Conservation (phyloP, 129 eudicot genomes). For the Flaveria trinervia region DNA sequence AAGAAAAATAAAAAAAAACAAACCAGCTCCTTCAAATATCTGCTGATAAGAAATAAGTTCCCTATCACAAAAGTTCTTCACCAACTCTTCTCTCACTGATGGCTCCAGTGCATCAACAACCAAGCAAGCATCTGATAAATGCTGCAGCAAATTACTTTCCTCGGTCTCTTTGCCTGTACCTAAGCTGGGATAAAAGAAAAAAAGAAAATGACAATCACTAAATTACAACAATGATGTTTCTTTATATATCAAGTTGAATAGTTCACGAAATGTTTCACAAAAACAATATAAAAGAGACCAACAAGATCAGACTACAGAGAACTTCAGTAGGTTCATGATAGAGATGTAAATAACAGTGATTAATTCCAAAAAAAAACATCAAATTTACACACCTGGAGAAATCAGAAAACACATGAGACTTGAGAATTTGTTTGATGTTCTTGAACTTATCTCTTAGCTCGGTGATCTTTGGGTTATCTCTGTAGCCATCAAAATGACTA, state of each 20-base stretch:
- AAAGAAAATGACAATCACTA: conserved; percentile 18
- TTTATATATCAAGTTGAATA: conserved; percentile 8
- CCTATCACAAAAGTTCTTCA: conserved; percentile 83
- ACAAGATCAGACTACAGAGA: conserved; percentile 10
- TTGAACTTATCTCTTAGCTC: conserved; percentile 96
- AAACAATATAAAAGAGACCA: conserved; percentile 2
- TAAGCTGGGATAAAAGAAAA: conserved; percentile 59
- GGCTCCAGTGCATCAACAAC: conserved; percentile 99
- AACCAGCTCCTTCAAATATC: conserved; percentile 99
- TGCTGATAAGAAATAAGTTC: conserved; percentile 97
- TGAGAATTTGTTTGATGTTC: conserved; percentile 91
- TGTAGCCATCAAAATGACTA: conserved; percentile 98
- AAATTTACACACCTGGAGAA: conserved; percentile 78
- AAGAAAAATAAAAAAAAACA: conserved; percentile 31
- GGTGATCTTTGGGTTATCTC: conserved; percentile 90
- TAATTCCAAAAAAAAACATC: background rate
- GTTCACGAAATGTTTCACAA: background rate
- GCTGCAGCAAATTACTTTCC: conserved; percentile 83
- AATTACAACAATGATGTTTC: conserved; percentile 16
- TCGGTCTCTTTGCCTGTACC: conserved; percentile 99
- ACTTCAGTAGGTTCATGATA: conserved; percentile 24
- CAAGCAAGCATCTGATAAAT: conserved; percentile 91
- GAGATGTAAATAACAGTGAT: conserved; percentile 16
- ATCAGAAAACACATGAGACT: conserved; percentile 97
- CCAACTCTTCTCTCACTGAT: conserved; percentile 93